Conservation (phyloP, 495 filamentous ascomycete genomes). For the Penicillium paxilli region DNA sequence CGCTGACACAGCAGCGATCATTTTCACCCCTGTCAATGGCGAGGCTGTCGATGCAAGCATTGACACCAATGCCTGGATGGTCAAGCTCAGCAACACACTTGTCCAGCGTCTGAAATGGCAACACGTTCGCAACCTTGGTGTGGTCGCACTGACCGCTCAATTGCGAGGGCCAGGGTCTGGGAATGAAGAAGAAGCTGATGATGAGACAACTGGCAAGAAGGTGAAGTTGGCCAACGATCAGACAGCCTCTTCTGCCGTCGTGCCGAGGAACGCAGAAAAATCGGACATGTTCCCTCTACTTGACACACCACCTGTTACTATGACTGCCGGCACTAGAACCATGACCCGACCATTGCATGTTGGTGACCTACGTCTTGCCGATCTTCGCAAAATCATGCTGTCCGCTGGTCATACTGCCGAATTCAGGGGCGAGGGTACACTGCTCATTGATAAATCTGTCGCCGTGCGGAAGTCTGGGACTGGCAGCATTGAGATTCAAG, state of each 20-base stretch:
- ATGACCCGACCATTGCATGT: slow-evolving; percentile 90
- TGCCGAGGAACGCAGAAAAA: slow-evolving; percentile 31
- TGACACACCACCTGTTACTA: slow-evolving; percentile 73
- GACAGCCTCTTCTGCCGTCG: slow-evolving; percentile 22
- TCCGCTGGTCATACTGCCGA: slow-evolving; percentile 82
- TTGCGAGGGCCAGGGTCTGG: slow-evolving; percentile 39
- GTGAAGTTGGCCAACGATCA: slow-evolving; percentile 59
- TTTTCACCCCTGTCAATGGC: slow-evolving; percentile 78
- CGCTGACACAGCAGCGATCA: slow-evolving; percentile 49
- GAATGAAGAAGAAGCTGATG: slow-evolving; percentile 26
- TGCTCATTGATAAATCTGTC: slow-evolving; percentile 84
- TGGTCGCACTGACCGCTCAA: slow-evolving; percentile 81
- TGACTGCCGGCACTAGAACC: slow-evolving; percentile 73
- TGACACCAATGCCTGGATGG: slow-evolving; percentile 95
- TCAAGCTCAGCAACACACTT: slow-evolving; percentile 81
- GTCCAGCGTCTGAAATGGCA: slow-evolving; percentile 90
- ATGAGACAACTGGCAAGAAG: slow-evolving; percentile 62
- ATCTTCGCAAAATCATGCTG: slow-evolving; percentile 82
- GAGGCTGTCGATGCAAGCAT: slow-evolving; percentile 82
- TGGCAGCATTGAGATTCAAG: slow-evolving; percentile 88
- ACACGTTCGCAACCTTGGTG: slow-evolving; percentile 81
- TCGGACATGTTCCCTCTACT: slow-evolving; percentile 59
- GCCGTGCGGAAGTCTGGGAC: slow-evolving; percentile 86
- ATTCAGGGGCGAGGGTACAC: slow-evolving; percentile 89
- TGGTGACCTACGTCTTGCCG: slow-evolving; percentile 86